These are phyloP conservation scores for Dactylellina haptotyla DNA, from an alignment of 2,329 filamentous ascomycete species.

Conservation along the genomic window DNA sequence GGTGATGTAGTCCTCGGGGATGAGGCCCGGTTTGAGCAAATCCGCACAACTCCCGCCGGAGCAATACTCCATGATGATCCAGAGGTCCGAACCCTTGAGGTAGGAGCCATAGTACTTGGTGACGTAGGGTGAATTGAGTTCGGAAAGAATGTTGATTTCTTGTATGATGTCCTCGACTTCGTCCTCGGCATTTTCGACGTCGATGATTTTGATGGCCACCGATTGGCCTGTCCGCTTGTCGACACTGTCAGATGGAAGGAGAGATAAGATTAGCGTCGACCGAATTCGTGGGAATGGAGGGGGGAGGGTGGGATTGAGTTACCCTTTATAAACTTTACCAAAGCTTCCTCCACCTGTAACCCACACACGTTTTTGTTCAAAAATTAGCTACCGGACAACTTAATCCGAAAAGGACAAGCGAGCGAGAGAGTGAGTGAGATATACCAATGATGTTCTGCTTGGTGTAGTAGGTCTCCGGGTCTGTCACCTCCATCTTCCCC, in stretches of 20 bases:
- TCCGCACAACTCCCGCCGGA: conserved; percentile 96
- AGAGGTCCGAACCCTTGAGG: conserved; percentile 92
- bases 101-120: conserved; percentile 98
- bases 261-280: neutral
- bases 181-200: conserved; percentile 98
- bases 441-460: conserved; percentile 89
- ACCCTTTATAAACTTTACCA: conserved; percentile 99
- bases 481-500: conserved; percentile 66
- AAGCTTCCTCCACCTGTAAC: conserved; percentile 88
- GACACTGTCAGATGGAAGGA: conserved; percentile 68
- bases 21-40: conserved; percentile 89
- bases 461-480: conserved; percentile 91
- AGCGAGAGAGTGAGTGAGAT: conserved; percentile 57
- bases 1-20: conserved; percentile 94
- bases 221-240: conserved; percentile 92
- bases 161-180: conserved; percentile 99
- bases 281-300: conserved; percentile 23
- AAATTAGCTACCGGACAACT: neutral
- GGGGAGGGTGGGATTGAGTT: conserved; percentile 55
- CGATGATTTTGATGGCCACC: conserved; percentile 98
- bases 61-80: conserved; percentile 99
- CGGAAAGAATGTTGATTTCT: conserved; percentile 96
- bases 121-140: conserved; percentile 93
- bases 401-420: conserved; percentile 5
- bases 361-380: conserved; percentile 54